A percentile compares a stretch with the other conserved stretches of the same genome.
phyloP scores from a whole-genome alignment of 495 filamentous ascomycete species.

The Neurospora hispaniola region DNA sequence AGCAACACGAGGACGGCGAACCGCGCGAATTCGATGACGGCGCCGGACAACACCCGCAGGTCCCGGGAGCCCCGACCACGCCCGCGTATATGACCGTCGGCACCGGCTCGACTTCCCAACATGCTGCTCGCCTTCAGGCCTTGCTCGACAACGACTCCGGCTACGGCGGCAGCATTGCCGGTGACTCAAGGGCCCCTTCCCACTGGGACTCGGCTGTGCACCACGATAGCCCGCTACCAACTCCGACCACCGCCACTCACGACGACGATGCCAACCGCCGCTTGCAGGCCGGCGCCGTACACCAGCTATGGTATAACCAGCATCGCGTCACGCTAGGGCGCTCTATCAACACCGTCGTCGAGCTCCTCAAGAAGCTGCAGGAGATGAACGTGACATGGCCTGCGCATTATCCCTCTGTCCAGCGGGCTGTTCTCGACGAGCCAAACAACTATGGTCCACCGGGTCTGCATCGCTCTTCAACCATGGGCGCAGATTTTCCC shows the following conservation, averaged over 20 bases:
- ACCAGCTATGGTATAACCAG: slow-evolving; percentile 64
- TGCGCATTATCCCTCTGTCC: slow-evolving; percentile 84
- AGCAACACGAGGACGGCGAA: slow-evolving; percentile 10
- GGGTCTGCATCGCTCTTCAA: slow-evolving; percentile 45
- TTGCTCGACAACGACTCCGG: slow-evolving; percentile 81
- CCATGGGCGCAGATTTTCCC: slow-evolving; percentile 23
- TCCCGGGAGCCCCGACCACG: slow-evolving; percentile 18
- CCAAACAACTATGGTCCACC: slow-evolving; percentile 25
- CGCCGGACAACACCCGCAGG: slow-evolving; percentile 2
- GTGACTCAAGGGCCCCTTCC: slow-evolving; percentile 19
- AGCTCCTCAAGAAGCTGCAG: slow-evolving; percentile 67
- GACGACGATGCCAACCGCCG: slow-evolving; percentile 26
- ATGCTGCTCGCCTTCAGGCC: slow-evolving; percentile 52
- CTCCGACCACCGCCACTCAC: slow-evolving; percentile 17
- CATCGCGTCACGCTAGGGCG: slow-evolving; percentile 78
- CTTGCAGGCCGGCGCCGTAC: slow-evolving; percentile 35
- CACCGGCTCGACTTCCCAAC: slow-evolving; percentile 66
- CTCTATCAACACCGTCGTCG: slow-evolving; percentile 73
- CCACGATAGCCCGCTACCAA: slow-evolving; percentile 49
- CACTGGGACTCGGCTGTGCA: slow-evolving; percentile 41
- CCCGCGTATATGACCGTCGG: slow-evolving; percentile 84
- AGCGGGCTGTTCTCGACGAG: slow-evolving; percentile 42
- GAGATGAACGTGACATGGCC: slow-evolving; percentile 88
- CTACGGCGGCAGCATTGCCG: slow-evolving; percentile 67
- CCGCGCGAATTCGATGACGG: slow-evolving; percentile 13